phyloP scores from a whole-genome alignment of 768 basidiomycete species.

The Roridomyces roridus region DNA sequence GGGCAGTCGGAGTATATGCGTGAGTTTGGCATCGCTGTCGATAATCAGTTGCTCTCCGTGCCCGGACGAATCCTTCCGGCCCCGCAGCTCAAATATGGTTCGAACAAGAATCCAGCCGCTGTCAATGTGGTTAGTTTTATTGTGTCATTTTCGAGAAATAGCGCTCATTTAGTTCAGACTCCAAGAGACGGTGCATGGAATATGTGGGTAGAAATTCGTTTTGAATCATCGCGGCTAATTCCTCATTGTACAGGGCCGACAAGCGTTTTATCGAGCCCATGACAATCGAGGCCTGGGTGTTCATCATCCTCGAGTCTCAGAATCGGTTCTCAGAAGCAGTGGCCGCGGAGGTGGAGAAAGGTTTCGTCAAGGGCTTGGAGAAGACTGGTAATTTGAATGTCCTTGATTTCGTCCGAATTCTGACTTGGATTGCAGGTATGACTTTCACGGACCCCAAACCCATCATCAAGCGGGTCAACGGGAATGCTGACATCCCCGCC shows the following conservation, averaged over 20 bases:
- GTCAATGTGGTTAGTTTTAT: background rate
- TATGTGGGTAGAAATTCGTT: no score
- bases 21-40: constrained; percentile 48
- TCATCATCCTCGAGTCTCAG: constrained; percentile 71
- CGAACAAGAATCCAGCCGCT: no score
- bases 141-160: constrained; percentile 33
- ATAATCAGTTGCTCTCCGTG: constrained; percentile 42
- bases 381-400: constrained; percentile 60
- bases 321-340: constrained; percentile 53
- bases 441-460: constrained; percentile 51
- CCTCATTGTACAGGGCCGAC: constrained; percentile 60
- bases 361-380: constrained; percentile 52
- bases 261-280: constrained; percentile 67
- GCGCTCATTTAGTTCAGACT: no score
- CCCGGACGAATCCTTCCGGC: constrained; percentile 52
- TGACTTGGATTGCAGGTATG: constrained; percentile 74
- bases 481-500: constrained; percentile 57
- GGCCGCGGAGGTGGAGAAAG: constrained; percentile 57
- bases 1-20: constrained; percentile 49
- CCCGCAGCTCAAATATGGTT: constrained; percentile 57
- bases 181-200: no score
- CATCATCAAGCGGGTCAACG: constrained; percentile 58
- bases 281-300: constrained; percentile 61
- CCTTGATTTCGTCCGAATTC: constrained; percentile 37
- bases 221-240: no score